A percentile compares a stretch with the other conserved stretches of the same genome.
Conservation (phyloP, 768 basidiomycete species). For the Russula dissimulans region DNA sequence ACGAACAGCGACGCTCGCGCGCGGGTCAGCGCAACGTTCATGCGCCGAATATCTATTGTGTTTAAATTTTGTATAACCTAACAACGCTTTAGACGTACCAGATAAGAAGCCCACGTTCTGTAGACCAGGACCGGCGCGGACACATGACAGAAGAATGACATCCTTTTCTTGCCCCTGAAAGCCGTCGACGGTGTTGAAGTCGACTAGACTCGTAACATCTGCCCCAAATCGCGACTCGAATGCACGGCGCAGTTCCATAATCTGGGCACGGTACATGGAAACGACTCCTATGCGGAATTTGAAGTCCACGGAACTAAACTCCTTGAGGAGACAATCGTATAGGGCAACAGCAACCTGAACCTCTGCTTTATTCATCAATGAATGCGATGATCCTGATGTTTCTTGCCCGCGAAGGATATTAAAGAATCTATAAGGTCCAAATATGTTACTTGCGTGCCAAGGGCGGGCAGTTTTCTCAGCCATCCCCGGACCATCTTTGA, state of each 20-base stretch:
- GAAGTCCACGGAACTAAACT: conserved; percentile 47
- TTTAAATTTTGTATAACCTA: not conserved
- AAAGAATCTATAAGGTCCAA: conserved; percentile 85
- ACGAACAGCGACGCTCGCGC: conserved; percentile 92
- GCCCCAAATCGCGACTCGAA: conserved; percentile 68
- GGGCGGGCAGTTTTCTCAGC: conserved; percentile 65
- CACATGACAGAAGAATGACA: conserved; percentile 94
- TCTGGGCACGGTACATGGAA: conserved; percentile 92
- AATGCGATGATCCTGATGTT: conserved; percentile 48
- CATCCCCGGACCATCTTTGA: conserved; percentile 89
- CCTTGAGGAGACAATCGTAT: conserved; percentile 57
- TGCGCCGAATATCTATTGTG: conserved; percentile 61
- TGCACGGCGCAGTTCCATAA: conserved; percentile 56
- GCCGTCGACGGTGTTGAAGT: conserved; percentile 97
- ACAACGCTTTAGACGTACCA: conserved; percentile 34
- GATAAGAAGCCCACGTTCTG: conserved; percentile 81
- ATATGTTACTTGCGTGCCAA: conserved; percentile 75
- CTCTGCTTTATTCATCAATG: conserved; percentile 69
- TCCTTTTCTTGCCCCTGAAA: conserved; percentile 99
- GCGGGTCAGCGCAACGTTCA: conserved; percentile 99
- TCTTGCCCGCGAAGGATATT: conserved; percentile 68
- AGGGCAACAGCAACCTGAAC: conserved; percentile 66
- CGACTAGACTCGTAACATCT: conserved; percentile 59
- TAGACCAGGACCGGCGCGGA: conserved; percentile 83
- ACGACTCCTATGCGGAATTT: conserved; percentile 62